Percentiles rank a stretch among this genome's conserved stretches.
These are phyloP conservation scores for Heritiera littoralis DNA, from an alignment of 345 rosid species.

Conservation along the genomic window DNA sequence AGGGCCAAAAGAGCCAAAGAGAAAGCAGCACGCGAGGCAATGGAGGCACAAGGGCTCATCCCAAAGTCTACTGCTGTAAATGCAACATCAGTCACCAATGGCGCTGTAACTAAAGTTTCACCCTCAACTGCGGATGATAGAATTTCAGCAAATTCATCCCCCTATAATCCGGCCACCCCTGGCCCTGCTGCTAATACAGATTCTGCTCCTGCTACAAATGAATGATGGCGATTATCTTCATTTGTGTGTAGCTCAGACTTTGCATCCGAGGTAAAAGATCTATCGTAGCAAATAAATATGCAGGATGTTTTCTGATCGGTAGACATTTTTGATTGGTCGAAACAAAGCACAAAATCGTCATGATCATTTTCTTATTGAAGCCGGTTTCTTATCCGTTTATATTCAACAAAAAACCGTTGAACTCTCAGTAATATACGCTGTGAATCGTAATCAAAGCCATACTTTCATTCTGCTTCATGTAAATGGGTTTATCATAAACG, in stretches of 20 bases:
- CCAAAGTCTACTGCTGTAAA: conserved; percentile 33
- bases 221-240: neutral
- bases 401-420: neutral
- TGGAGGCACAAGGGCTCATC: conserved; percentile 55
- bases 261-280: neutral
- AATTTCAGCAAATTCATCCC: conserved; percentile 19
- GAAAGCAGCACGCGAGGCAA: conserved; percentile 70
- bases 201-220: conserved; percentile 11
- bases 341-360: neutral
- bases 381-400: too few species aligned
- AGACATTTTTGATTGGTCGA: neutral
- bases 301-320: neutral
- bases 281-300: neutral
- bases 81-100: conserved; percentile 21
- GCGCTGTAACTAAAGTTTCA: conserved; percentile 24
- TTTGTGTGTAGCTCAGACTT: neutral
- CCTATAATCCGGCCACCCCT: conserved; percentile 18
- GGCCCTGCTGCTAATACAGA: conserved; percentile 16
- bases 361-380: neutral
- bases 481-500: too few species aligned
- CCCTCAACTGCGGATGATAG: conserved; percentile 6
- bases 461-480: too few species aligned
- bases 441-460: too few species aligned
- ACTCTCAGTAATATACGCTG: neutral
- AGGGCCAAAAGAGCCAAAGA: conserved; percentile 84